Conservation (phyloP, 73 alveolate genomes). For the Paramecium tetraurelia region DNA sequence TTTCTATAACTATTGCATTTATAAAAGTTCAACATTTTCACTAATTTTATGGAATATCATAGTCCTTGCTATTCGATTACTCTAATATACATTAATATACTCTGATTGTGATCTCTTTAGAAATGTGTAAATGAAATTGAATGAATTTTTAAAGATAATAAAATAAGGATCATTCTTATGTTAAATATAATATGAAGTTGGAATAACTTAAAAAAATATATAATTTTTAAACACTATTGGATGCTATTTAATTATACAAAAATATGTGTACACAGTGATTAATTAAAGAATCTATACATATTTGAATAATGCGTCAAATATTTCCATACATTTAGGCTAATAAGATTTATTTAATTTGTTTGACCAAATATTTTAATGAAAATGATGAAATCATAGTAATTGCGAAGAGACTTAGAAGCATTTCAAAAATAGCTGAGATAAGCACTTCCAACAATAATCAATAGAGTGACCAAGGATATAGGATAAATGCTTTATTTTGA, state of each 20-base stretch:
- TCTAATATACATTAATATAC: no score
- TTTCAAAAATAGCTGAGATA: background rate
- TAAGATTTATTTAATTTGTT: background rate
- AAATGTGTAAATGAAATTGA: background rate
- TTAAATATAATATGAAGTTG: background rate
- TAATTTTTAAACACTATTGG: background rate
- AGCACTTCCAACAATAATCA: background rate
- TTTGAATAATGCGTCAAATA: background rate
- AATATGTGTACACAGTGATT: background rate
- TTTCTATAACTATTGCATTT: background rate
- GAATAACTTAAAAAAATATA: background rate
- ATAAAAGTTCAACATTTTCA: no score
- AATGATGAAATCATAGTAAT: background rate
- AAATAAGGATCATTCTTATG: background rate
- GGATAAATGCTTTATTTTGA: background rate
- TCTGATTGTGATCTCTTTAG: no score
- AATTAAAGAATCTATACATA: background rate
- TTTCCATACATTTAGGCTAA: background rate
- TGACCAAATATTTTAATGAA: conserved; percentile 19
- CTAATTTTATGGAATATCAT: no score
- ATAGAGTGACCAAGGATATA: background rate
- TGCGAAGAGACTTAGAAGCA: background rate
- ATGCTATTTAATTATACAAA: background rate
- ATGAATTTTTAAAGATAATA: background rate
- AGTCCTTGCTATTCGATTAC: no score